Evolutionary conservation across 331 rosid genomes (phyloP).

Genomic region (Acacia pycnantha): DNA sequence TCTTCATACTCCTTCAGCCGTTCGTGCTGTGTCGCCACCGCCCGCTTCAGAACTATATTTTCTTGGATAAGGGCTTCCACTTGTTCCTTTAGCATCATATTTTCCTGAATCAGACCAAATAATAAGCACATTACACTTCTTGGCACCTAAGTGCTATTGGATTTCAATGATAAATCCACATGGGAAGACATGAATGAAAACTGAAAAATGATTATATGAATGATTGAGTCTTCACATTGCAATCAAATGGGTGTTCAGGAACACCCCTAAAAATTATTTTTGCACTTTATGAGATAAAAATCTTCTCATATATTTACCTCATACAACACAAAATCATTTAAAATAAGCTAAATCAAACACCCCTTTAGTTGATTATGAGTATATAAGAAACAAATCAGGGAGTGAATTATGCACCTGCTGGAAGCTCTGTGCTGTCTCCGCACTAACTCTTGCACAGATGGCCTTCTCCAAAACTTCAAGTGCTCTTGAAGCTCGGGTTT

Average conservation of each 20-base stretch:
- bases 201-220: neutral
- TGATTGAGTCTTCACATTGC: neutral
- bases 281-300: too few relatives aligned
- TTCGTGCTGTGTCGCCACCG: constrained; percentile 76
- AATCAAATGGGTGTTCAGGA: neutral
- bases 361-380: neutral
- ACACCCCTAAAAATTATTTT: neutral
- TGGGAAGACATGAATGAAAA: neutral
- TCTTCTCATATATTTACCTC: too few relatives aligned
- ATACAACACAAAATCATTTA: too few relatives aligned
- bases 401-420: neutral
- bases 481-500: constrained; percentile 11
- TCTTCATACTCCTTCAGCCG: constrained; percentile 70
- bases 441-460: neutral
- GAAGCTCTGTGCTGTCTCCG: constrained; percentile 8
- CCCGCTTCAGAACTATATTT: constrained; percentile 70
- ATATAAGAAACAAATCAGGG: neutral
- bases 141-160: neutral
- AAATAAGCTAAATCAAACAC: neutral
- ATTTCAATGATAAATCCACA: neutral
- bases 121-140: constrained; percentile 13
- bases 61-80: constrained; percentile 73
- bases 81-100: constrained; percentile 71
- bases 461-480: constrained; percentile 6
- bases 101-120: constrained; percentile 54